Evolutionary conservation across 192 early-diverging fungal species (phyloP).

Genomic region (Coemansia aciculifera): DNA sequence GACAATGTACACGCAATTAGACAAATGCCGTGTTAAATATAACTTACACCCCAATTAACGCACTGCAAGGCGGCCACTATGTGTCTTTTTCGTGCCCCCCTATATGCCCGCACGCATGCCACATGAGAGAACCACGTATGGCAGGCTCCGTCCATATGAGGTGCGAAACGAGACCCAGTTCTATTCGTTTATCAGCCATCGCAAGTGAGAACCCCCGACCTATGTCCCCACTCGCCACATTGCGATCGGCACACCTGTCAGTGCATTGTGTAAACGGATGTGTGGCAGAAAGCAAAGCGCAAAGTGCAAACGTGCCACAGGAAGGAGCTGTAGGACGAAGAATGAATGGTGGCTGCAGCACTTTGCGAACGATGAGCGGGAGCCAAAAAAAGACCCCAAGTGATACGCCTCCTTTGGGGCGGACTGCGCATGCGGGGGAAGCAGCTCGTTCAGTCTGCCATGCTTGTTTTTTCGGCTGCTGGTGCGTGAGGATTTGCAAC

Average conservation of each 20-base stretch:
- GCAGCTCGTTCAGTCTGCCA: background rate
- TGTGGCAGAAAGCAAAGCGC: background rate
- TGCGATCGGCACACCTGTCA: background rate
- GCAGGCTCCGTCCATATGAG: background rate
- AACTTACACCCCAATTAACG: conserved; percentile 14
- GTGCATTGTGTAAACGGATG: conserved; percentile 1
- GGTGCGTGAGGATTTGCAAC: conserved; percentile 12
- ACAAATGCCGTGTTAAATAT: background rate
- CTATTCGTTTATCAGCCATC: background rate
- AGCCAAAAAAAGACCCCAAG: background rate
- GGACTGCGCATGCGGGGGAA: conserved; percentile 1
- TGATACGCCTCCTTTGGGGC: conserved; percentile 3
- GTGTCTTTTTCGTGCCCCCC: background rate
- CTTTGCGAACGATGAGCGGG: conserved; percentile 1
- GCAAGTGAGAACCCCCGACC: background rate
- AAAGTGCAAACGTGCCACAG: background rate
- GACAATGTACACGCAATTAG: conserved; percentile 9
- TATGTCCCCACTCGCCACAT: background rate
- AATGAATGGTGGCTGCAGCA: background rate
- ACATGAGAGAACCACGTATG: background rate
- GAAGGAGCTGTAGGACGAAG: background rate
- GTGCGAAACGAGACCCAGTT: background rate
- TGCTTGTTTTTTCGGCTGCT: background rate
- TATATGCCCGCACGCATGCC: conserved; percentile 6
- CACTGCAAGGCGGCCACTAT: conserved; percentile 12